phyloP scores from a whole-genome alignment of 805 yeast species.

The Yarrowia sp. region DNA sequence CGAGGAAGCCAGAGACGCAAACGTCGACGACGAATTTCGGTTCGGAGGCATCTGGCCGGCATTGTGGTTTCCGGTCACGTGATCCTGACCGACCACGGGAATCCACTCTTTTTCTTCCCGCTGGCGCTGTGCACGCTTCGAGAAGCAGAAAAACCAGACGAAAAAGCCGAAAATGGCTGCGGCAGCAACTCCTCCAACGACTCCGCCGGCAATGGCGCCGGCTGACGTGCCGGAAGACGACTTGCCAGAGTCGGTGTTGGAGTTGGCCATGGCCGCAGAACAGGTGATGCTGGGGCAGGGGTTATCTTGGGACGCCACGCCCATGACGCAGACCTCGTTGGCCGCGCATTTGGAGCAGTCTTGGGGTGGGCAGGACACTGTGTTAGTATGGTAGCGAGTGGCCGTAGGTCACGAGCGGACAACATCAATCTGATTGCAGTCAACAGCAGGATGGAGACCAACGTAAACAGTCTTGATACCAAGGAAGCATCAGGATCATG shows the following conservation, averaged over 20 bases:
- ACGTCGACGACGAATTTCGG: constrained; percentile 25
- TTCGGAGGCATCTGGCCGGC: constrained; percentile 33
- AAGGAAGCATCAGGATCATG: no score
- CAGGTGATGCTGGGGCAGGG: constrained; percentile 10
- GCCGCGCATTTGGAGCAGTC: constrained; percentile 13
- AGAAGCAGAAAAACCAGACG: constrained; percentile 45
- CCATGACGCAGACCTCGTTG: not conserved
- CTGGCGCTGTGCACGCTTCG: constrained; percentile 36
- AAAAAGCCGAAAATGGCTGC: constrained; percentile 42
- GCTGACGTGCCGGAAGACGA: constrained; percentile 35
- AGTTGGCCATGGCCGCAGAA: not conserved
- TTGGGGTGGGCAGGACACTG: constrained; percentile 21
- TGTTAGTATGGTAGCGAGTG: not conserved
- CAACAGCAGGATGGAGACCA: no score
- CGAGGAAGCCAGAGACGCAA: constrained; percentile 36
- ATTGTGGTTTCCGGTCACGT: constrained; percentile 32
- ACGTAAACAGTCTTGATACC: no score
- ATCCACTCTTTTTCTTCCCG: constrained; percentile 24
- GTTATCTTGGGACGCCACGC: not conserved
- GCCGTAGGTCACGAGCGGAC: not conserved
- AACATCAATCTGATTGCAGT: no score
- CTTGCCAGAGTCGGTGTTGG: constrained; percentile 17
- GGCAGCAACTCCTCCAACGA: constrained; percentile 58
- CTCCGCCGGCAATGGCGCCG: constrained; percentile 73
- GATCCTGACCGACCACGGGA: constrained; percentile 12